A percentile compares a stretch with the other conserved stretches of the same genome.
phyloP scores from a whole-genome alignment of 1,284 basidiomycete species.

The Coniferiporia sulphurascens region DNA sequence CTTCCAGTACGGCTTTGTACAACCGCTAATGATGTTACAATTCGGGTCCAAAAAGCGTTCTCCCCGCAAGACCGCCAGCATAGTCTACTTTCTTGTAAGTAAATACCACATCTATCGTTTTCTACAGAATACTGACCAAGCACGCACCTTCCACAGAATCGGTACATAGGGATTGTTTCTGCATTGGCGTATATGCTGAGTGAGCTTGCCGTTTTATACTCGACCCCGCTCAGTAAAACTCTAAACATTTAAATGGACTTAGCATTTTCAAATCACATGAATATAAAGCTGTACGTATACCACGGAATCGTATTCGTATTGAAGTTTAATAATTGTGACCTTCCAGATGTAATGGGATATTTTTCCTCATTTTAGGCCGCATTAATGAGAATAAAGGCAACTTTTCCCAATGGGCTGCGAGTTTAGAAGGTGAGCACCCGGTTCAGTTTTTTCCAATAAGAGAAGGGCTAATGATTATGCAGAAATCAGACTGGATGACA shows the following conservation, averaged over 20 bases:
- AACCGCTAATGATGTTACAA: not conserved
- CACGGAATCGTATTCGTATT: not conserved
- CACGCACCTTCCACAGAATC: not conserved
- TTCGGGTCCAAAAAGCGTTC: not conserved
- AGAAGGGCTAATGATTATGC: not conserved
- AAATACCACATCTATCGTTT: not conserved
- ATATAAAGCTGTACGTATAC: not conserved
- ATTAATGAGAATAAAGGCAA: not conserved
- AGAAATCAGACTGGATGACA: not conserved
- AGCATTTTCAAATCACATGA: not conserved
- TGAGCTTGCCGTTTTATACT: not conserved
- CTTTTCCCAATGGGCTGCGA: not conserved
- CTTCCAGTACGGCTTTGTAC: too few relatives aligned
- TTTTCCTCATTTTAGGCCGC: not conserved
- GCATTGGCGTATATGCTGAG: not conserved
- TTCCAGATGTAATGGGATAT: not conserved
- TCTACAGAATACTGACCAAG: not conserved
- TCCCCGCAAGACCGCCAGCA: not conserved
- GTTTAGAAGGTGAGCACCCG: not conserved
- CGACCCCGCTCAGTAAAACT: not conserved
- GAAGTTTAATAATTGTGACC: not conserved
- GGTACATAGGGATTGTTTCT: slow-evolving; percentile 2
- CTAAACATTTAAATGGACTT: not conserved
- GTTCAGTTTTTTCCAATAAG: not conserved
- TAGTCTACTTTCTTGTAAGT: not conserved